Base-by-base conservation (phyloP, 2,329 filamentous ascomycete genomes). In the Emergomyces orientalis region DNA sequence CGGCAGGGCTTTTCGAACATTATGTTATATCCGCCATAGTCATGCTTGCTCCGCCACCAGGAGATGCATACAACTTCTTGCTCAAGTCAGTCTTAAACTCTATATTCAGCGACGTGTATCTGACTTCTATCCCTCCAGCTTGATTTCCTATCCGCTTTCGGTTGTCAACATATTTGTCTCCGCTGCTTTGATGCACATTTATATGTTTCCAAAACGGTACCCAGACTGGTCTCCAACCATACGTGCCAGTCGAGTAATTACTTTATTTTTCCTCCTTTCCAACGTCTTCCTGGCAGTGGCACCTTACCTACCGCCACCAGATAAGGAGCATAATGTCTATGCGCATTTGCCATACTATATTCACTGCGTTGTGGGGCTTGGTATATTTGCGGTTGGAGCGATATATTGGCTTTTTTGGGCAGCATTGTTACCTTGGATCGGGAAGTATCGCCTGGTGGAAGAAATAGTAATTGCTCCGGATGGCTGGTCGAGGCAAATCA, bases 11-110 rank as follows among this genome's bases (percentile, higher is more conserved):
- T 11, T 83, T 88, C 67, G 78, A 88, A 25, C 86, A 89, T 71
- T 89, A 84, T 81, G 69, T 86, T 19, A 80, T 88, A 2, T 87
- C 85, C 0, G 78, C 87, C 63, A 80, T 89, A 54, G 80, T 89
- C 14, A 80, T 90, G 39, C 72, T 88, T 3, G 86, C 85, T 0
- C 86, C 86, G 1, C 87, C 87, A 0, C 82, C 86, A 0, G 87
- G 86, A 0, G 81, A 86, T 19, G 86, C 86, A 0, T 89, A 89
- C 72, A 87, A 86, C 73, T 89, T 89, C 68, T 67, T 78, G 13
- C 65, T 76, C 64, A 77, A 77, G 74, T 76, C 69, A 66, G 72
- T 69, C n/a, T 56, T 39, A 19, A 27, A 17, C 22, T 2, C 32
- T 59, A 9, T 19, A 27, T 59, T 39, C 32, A 41, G 60, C 59